Conservation (phyloP, 2,329 filamentous ascomycete genomes). For the Annulohypoxylon truncatum region DNA sequence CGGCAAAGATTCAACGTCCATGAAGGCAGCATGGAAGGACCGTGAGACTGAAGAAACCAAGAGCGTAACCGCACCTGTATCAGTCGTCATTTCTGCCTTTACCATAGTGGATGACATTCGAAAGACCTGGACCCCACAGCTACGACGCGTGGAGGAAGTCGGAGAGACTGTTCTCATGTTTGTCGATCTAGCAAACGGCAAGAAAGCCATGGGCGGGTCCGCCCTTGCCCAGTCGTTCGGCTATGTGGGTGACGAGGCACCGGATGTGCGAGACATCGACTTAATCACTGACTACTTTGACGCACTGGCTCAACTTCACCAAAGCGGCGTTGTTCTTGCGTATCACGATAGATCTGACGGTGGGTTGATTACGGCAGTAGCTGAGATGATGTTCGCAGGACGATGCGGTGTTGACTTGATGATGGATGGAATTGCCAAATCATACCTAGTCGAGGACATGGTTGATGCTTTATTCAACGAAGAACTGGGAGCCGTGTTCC, state of each 20-base stretch:
- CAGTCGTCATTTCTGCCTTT: slow-evolving; percentile 90
- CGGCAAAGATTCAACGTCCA: slow-evolving; percentile 97
- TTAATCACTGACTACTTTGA: slow-evolving; percentile 91
- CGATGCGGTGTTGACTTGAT: slow-evolving; percentile 88
- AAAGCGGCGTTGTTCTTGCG: slow-evolving; percentile 75
- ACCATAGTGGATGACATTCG: slow-evolving; percentile 82
- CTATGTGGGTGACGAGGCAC: slow-evolving; percentile 83
- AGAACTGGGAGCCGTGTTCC: slow-evolving; percentile 96
- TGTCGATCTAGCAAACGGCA: slow-evolving; percentile 86
- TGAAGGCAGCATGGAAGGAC: slow-evolving; percentile 97
- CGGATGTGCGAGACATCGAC: slow-evolving; percentile 87
- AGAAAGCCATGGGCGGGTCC: slow-evolving; percentile 86
- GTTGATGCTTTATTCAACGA: slow-evolving; percentile 93
- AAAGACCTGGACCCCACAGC: slow-evolving; percentile 92
- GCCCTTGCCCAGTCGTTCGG: slow-evolving; percentile 90
- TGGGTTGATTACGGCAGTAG: slow-evolving; percentile 88
- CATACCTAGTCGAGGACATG: slow-evolving; percentile 70
- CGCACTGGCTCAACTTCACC: slow-evolving; percentile 74
- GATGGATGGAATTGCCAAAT: slow-evolving; percentile 77
- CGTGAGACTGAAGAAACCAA: slow-evolving; percentile 72
- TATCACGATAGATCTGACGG: slow-evolving; percentile 97
- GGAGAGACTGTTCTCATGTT: slow-evolving; percentile 90
- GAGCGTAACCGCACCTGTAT: slow-evolving; percentile 92
- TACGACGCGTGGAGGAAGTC: slow-evolving; percentile 84
- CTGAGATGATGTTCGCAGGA: slow-evolving; percentile 98